Evolutionary conservation across 2,329 filamentous ascomycete species (phyloP).

Genomic region (Trichophyton equinum): DNA sequence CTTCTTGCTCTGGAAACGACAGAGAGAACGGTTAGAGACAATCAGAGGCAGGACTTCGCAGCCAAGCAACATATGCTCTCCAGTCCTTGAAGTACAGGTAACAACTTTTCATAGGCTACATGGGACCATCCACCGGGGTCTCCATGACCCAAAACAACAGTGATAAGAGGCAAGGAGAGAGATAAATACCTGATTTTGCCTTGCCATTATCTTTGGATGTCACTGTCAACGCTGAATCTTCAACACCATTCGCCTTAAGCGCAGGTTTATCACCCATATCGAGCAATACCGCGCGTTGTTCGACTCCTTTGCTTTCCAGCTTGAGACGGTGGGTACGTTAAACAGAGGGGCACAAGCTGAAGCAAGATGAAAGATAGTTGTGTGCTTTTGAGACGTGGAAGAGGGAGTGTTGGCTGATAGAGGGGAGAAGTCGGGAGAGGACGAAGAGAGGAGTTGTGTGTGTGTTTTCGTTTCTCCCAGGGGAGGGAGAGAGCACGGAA

Average conservation of each 20-base stretch:
- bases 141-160: not conserved
- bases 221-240: not conserved
- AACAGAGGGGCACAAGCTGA: not conserved
- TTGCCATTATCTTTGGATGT: not conserved
- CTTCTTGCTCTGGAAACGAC: conserved; percentile 7
- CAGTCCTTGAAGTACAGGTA: not conserved
- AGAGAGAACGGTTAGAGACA: not conserved
- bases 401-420: not conserved
- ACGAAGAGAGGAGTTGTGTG: not conserved
- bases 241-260: not conserved
- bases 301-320: not conserved
- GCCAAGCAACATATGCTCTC: conserved; percentile 1
- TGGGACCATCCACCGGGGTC: not conserved
- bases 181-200: conserved; percentile 1
- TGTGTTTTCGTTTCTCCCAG: not conserved
- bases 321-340: not conserved
- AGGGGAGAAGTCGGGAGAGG: not conserved
- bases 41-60: conserved; percentile 4
- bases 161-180: not conserved
- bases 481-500: not conserved
- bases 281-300: not conserved
- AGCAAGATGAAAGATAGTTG: not conserved
- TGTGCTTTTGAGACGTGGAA: not conserved
- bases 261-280: not conserved
- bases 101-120: not conserved